A percentile compares a stretch with the other conserved stretches of the same genome.
Evolutionary conservation across 495 filamentous ascomycete species (phyloP).

Genomic region (Eremomyces bilateralis): DNA sequence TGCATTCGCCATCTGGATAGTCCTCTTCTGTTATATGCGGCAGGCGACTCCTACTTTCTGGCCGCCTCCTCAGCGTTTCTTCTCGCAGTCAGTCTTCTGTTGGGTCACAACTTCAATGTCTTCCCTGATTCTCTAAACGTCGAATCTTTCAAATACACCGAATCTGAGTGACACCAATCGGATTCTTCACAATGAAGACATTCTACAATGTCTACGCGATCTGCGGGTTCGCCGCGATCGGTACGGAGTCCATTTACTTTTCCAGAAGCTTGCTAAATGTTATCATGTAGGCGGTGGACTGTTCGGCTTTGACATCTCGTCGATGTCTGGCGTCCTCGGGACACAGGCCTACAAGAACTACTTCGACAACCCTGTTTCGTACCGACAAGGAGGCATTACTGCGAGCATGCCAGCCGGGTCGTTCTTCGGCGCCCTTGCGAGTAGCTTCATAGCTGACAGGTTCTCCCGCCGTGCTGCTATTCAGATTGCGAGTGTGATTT

Average conservation of each 20-base stretch:
- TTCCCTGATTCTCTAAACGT: no score
- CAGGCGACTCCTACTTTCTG: no score
- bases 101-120: no score
- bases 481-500: constrained; percentile 44
- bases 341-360: constrained; percentile 39
- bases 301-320: constrained; percentile 55
- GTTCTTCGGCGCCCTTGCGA: constrained; percentile 41
- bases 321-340: constrained; percentile 45
- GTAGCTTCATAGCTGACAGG: constrained; percentile 44
- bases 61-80: no score
- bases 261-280: constrained; percentile 6
- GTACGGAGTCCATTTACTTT: no score
- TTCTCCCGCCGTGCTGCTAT: constrained; percentile 49
- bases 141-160: no score
- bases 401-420: constrained; percentile 59
- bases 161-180: no score
- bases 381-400: constrained; percentile 40
- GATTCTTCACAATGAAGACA: no score
- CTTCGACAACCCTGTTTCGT: constrained; percentile 28
- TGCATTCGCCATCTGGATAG: no score
- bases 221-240: constrained; percentile 42
- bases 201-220: constrained; percentile 36
- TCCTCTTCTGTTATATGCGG: no score
- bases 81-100: no score
- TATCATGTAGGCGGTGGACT: constrained; percentile 31